Conservation (phyloP, 768 basidiomycete genomes). For the Xerocomellus dryophilus region DNA sequence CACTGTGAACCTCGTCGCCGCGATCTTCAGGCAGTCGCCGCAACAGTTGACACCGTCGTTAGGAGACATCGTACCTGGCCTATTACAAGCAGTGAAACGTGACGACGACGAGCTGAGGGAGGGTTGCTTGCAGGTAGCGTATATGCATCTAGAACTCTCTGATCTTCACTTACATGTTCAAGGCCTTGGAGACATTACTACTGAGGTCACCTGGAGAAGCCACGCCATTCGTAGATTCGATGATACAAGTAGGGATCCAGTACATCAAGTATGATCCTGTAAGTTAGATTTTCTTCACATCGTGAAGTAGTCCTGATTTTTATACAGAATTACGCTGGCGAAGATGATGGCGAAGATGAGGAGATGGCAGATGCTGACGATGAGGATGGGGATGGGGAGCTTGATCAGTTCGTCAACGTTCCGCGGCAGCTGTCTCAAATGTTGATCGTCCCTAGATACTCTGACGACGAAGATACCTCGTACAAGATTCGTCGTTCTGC, state of each 20-base stretch:
- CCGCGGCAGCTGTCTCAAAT: background rate
- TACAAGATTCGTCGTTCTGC: slow-evolving; percentile 96
- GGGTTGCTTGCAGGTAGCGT: slow-evolving; percentile 65
- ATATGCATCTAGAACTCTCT: background rate
- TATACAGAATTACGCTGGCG: slow-evolving; percentile 74
- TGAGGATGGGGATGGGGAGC: slow-evolving; percentile 79
- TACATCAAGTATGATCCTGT: slow-evolving; percentile 95
- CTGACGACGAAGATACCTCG: slow-evolving; percentile 96
- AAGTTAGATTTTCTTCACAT: slow-evolving; percentile 1
- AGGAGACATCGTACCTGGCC: slow-evolving; percentile 61
- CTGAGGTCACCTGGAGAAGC: slow-evolving; percentile 82
- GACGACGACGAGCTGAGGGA: slow-evolving; percentile 87
- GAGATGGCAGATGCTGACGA: slow-evolving; percentile 59
- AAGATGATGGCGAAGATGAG: slow-evolving; percentile 61
- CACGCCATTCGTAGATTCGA: slow-evolving; percentile 63
- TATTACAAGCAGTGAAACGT: slow-evolving; percentile 63
- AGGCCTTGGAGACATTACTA: slow-evolving; percentile 82
- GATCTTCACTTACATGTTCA: slow-evolving; percentile 5
- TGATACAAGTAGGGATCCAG: slow-evolving; percentile 68
- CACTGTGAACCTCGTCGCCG: slow-evolving; percentile 74
- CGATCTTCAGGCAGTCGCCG: slow-evolving; percentile 73
- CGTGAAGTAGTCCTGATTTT: slow-evolving; percentile 6
- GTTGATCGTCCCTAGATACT: slow-evolving; percentile 56
- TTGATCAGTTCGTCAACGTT: slow-evolving; percentile 60
- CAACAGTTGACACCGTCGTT: slow-evolving; percentile 61